These are phyloP conservation scores for Microglena sp. DNA, from an alignment of 139 green algal genomes.

Conservation along the genomic window DNA sequence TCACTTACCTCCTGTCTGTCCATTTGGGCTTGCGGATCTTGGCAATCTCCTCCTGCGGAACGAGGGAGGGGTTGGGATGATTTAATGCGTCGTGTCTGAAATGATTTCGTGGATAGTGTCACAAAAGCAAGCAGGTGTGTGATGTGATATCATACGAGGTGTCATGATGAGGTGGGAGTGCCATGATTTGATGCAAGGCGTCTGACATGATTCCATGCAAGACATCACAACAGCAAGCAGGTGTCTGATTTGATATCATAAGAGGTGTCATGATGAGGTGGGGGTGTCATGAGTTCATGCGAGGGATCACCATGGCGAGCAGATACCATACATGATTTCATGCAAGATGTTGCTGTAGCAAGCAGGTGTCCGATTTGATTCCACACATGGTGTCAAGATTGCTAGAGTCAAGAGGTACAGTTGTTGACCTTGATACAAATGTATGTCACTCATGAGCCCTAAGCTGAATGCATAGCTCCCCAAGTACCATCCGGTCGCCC, in stretches of 20 bases:
- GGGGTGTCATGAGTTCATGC: background rate
- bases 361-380: too few relatives aligned
- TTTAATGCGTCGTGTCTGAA: background rate
- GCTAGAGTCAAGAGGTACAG: too few relatives aligned
- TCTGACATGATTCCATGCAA: background rate
- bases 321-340: background rate
- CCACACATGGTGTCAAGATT: too few relatives aligned
- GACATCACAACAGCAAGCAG: background rate
- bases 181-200: background rate
- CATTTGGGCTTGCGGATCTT: constrained; percentile 67
- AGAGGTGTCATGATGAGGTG: background rate
- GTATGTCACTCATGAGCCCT: background rate
- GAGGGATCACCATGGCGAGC: background rate
- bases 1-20: constrained; percentile 54
- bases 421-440: background rate
- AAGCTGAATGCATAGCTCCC: background rate
- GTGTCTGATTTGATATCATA: background rate
- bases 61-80: background rate
- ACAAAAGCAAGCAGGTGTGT: background rate
- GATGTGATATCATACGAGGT: background rate
- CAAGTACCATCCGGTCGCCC: background rate
- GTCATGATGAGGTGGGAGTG: background rate
- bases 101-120: too few relatives aligned
- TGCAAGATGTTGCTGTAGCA: too few relatives aligned
- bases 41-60: constrained; percentile 66